Evolutionary conservation across 192 early-diverging fungal species (phyloP).

Genomic region (Gonapodya sp.): DNA sequence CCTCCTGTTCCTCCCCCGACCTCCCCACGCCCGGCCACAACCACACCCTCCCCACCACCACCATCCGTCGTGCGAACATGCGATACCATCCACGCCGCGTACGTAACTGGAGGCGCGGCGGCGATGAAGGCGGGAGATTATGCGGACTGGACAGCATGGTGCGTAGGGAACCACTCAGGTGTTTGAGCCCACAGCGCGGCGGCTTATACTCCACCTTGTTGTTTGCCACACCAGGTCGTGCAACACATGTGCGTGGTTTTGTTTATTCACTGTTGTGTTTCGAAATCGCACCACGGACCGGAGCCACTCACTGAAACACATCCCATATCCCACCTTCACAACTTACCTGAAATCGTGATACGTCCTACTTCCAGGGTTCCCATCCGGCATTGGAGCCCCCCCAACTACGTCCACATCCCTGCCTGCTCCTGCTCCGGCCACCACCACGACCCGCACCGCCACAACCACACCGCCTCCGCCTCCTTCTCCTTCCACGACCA

Average conservation of each 20-base stretch:
- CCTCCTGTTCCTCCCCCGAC: not conserved
- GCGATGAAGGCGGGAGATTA: not conserved
- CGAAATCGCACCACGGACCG: not conserved
- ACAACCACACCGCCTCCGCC: not conserved
- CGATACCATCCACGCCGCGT: conserved; percentile 1
- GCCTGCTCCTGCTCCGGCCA: not conserved
- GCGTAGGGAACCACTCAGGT: too few species aligned
- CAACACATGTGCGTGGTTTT: not conserved
- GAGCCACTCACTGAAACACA: not conserved
- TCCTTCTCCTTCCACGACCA: not conserved
- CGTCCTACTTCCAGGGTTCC: not conserved
- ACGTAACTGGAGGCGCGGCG: not conserved
- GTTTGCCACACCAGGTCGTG: not conserved
- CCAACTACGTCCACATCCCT: too few species aligned
- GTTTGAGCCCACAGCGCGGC: too few species aligned
- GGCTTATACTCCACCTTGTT: too few species aligned
- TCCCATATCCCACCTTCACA: not conserved
- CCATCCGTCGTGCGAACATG: not conserved
- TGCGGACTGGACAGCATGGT: not conserved
- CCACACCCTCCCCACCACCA: not conserved
- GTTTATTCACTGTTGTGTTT: not conserved
- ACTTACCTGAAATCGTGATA: too few species aligned
- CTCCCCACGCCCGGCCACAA: not conserved
- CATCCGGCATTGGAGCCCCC: not conserved
- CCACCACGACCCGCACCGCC: not conserved